Evolutionary conservation across 2,329 filamentous ascomycete genomes (phyloP).

Genomic region (Aspergillus floridensis): DNA sequence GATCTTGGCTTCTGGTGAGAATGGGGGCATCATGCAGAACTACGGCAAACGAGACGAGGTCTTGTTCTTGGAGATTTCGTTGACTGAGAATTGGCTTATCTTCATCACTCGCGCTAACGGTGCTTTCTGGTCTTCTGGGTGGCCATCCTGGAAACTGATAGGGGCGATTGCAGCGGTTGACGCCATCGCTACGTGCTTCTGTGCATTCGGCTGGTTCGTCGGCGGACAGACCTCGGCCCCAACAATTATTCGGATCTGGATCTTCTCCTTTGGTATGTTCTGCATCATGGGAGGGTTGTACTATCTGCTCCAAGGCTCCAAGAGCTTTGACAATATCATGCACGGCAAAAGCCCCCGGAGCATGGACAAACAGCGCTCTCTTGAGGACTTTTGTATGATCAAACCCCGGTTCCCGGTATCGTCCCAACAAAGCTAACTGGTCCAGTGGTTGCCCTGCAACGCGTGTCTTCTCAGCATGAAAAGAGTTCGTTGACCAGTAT

Average conservation of each 20-base stretch:
- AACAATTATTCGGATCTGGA: slow-evolving; percentile 82
- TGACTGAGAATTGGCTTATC: slow-evolving; percentile 94
- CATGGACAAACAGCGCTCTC: slow-evolving; percentile 74
- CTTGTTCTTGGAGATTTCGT: slow-evolving; percentile 83
- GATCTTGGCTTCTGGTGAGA: slow-evolving; percentile 65
- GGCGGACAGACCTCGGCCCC: slow-evolving; percentile 70
- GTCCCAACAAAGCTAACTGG: slow-evolving; percentile 47
- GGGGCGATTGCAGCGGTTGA: slow-evolving; percentile 80
- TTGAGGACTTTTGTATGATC: slow-evolving; percentile 83
- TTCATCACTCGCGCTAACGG: slow-evolving; percentile 94
- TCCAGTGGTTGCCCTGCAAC: slow-evolving; percentile 80
- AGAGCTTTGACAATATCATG: slow-evolving; percentile 87
- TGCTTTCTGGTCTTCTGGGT: slow-evolving; percentile 76
- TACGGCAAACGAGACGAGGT: slow-evolving; percentile 78
- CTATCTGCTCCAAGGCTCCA: slow-evolving; percentile 77
- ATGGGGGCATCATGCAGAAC: slow-evolving; percentile 87
- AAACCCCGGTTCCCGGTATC: slow-evolving; percentile 1
- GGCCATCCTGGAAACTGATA: slow-evolving; percentile 46
- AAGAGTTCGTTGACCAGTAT: slow-evolving; percentile 51
- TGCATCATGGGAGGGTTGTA: slow-evolving; percentile 75
- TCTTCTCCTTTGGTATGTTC: slow-evolving; percentile 88
- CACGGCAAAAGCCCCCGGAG: slow-evolving; percentile 78
- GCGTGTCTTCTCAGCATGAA: slow-evolving; percentile 88
- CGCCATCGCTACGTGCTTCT: slow-evolving; percentile 80
- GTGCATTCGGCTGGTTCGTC: slow-evolving; percentile 80